Percentiles rank a stretch among this genome's conserved stretches.
Evolutionary conservation across 306 rosid genomes (phyloP).

Genomic region (Fagus crenata): DNA sequence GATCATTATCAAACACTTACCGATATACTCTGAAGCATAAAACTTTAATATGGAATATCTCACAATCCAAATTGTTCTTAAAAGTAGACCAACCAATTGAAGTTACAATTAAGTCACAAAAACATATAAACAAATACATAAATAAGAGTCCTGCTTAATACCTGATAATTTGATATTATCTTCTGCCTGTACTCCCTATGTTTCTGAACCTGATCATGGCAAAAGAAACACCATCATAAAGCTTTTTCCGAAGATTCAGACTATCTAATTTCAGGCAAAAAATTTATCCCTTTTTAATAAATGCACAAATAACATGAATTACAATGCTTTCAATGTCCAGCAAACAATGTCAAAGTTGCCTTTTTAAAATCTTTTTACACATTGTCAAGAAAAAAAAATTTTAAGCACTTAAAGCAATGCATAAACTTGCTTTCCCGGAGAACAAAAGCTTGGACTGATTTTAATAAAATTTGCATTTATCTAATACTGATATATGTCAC

Average conservation of each 20-base stretch:
- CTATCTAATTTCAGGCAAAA: not conserved
- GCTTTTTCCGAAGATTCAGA: not conserved
- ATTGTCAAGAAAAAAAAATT: not conserved
- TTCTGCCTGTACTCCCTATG: constrained; percentile 77
- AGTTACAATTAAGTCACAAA: constrained; percentile 1
- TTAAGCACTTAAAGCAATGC: not conserved
- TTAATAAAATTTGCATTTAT: not conserved
- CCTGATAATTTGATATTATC: constrained; percentile 79
- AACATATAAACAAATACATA: constrained; percentile 10
- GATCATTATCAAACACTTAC: not conserved
- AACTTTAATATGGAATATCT: not conserved
- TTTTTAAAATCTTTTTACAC: not conserved
- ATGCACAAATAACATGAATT: not conserved
- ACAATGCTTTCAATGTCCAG: not conserved
- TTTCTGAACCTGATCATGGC: constrained; percentile 61
- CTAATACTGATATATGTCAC: not conserved
- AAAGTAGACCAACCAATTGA: not conserved
- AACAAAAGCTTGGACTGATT: not conserved
- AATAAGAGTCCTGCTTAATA: constrained; percentile 24
- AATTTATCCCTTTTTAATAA: not conserved
- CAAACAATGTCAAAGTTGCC: not conserved
- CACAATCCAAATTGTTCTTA: not conserved
- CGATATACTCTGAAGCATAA: not conserved
- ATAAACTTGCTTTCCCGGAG: not conserved
- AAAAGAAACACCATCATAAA: constrained; percentile 18